Evolutionary conservation across 2,329 filamentous ascomycete genomes (phyloP), one percentile per base, ranked within the genome.

Genomic region (Aspergillus neoniger): DNA sequence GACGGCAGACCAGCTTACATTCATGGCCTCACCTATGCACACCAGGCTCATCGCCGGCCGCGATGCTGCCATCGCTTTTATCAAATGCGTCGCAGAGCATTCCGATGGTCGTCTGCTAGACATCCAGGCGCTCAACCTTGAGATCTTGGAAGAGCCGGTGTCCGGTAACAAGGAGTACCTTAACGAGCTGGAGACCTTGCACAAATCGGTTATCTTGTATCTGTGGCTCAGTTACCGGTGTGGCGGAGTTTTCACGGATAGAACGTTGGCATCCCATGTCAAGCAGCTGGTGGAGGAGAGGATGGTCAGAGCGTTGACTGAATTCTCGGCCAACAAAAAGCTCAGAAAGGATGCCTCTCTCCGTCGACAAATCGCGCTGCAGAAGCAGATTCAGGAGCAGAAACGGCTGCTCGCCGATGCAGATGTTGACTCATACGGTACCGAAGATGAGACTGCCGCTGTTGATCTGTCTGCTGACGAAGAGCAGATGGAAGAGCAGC

Each of bases 171-270:
- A 83, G 56, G 74, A 80, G 0, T 91, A 92, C 66, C 81, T 99
- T 10, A 79, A 81, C 57, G 77, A 81, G 8, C 80, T 98, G 19
- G 95, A 99, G 74, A 75, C 80, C 3, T 82, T 99, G 15, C 95
- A 99, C 78, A 91, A 91, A 69, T 82, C 86, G 28, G 80, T 99
- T 39, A 91, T 94, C 48, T 80, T 93, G 50, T 99, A 98, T 72
- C 83, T 96, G 2, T 99, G 95, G 95, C 82, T 99, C 15, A 94
- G 91, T 68, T 98, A 94, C 76, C 88, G 94, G 6, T 96, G 94
- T 74, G 83, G 87, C 3, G 91, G 91, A 52, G 83, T 96, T 54
- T 96, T 97, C 74, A 84, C 81, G 5, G 91, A 88, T 65, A 86
- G 94, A 68, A 81, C 81, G 0, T 81, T 96, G 47, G 92, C 91